phyloP scores from a whole-genome alignment of 306 rosid species.

The Potentilla sterilis region DNA sequence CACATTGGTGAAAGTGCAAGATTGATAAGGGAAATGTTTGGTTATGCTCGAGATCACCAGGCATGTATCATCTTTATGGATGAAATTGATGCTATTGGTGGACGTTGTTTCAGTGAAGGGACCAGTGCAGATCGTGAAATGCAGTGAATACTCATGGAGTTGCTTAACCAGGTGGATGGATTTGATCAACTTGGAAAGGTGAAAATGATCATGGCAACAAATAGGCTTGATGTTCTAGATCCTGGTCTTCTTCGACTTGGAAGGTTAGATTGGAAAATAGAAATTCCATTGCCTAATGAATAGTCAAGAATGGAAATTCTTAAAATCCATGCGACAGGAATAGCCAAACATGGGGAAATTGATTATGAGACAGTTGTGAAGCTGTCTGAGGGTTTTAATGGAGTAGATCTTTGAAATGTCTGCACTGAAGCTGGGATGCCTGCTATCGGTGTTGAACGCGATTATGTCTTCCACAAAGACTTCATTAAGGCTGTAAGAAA shows the following conservation, averaged over 20 bases:
- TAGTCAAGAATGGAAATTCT: conserved; percentile 87
- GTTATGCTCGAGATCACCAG: too few relatives aligned
- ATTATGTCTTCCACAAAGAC: conserved; percentile 90
- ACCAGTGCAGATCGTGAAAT: conserved; percentile 92
- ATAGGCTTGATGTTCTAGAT: conserved; percentile 86
- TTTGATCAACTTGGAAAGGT: conserved; percentile 97
- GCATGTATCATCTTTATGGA: too few relatives aligned
- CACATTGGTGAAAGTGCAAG: conserved; percentile 89
- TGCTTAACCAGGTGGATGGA: conserved; percentile 27
- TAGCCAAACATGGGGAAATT: conserved; percentile 90
- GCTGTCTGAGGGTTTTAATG: conserved; percentile 96
- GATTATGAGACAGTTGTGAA: conserved; percentile 94
- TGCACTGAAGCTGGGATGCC: conserved; percentile 98
- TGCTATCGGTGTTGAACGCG: conserved; percentile 87
- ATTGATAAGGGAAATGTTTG: too few relatives aligned
- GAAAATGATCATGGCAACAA: conserved; percentile 72
- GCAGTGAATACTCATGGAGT: conserved; percentile 89
- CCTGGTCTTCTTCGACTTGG: conserved; percentile 95
- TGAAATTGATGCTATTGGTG: conserved; percentile 87
- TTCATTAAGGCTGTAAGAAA: conserved; percentile 81
- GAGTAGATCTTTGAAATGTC: conserved; percentile 86
- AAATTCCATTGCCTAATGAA: conserved; percentile 44
- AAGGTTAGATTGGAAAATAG: conserved; percentile 66
- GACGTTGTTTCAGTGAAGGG: conserved; percentile 92
- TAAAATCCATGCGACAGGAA: conserved; percentile 94